Evolutionary conservation across 2,329 filamentous ascomycete genomes (phyloP), one percentile per base, ranked within the genome.

Genomic region (Coniochaeta ligniaria): DNA sequence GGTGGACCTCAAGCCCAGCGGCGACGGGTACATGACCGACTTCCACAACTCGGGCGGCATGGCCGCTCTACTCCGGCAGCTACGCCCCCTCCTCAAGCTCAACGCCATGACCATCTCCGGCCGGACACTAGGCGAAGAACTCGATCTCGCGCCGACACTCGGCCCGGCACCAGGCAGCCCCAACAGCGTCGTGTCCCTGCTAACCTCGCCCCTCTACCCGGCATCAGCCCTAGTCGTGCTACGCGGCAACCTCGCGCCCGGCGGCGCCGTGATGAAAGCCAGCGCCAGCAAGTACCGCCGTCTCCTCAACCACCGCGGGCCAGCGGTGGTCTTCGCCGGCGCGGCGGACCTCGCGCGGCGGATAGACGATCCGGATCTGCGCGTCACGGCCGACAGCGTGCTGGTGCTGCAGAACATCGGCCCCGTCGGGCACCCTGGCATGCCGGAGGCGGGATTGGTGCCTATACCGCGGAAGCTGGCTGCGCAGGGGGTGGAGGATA

Each of bases 41-140:
- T 86, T 97, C 45, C 95, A 95, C 73, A 88, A 92, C 61, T 88
- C 95, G 58, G 93, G 93, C 26, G 93, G 93, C 33, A 91, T 95
- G 73, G 87, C 89, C 0, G 89, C 90, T 0, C 85, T 97, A 0
- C 84, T 96, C 64, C 92, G 92, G 66, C 78, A 91, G 24, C 81
- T 97, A 20, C 87, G 87, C 1, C 88, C 88, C 0, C 79, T 97
- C 0, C 80, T 97, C 0, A 82, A 94, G 64, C 91, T 94, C 20
- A 79, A 82, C 60, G 92, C 92, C 9, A 81, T 84, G 58, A 96
- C 92, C 0, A 81, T 96, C n/a, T 96, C 90, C 0, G 93, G 93
- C 4, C 87, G 88, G 68, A 96, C 92, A 0, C 76, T 97, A 0
- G 89, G 89, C 0, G 85, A 96, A 69, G 92, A 95, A 65, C 79